A percentile compares a stretch with the other conserved stretches of the same genome.
Conservation (phyloP, 306 rosid genomes). For the Pterocarpus macrocarpus region DNA sequence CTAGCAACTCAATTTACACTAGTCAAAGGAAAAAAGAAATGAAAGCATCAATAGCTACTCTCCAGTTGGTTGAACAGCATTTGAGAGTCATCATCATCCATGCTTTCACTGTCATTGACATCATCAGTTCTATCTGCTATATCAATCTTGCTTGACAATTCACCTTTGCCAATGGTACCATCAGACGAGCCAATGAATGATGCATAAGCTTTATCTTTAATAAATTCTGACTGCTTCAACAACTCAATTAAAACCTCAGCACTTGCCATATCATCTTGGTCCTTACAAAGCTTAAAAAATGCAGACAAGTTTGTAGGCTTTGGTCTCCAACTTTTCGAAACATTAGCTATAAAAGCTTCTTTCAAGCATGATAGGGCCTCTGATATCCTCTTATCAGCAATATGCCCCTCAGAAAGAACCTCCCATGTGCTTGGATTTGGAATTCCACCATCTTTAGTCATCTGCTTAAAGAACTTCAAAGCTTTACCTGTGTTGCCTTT, state of each 20-base stretch:
- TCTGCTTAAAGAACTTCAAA: slow-evolving; percentile 60
- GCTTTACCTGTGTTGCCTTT: slow-evolving; percentile 68
- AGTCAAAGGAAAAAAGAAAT: not conserved
- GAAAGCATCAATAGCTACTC: slow-evolving; percentile 53
- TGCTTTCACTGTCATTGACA: slow-evolving; percentile 42
- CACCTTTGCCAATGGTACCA: slow-evolving; percentile 41
- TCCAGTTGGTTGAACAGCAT: slow-evolving; percentile 62
- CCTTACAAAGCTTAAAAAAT: slow-evolving; percentile 68
- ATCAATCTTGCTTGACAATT: slow-evolving; percentile 36
- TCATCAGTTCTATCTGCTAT: slow-evolving; percentile 39
- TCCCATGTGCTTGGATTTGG: slow-evolving; percentile 94
- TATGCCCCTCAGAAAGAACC: slow-evolving; percentile 73
- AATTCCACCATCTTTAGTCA: slow-evolving; percentile 69
- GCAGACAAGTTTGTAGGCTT: slow-evolving; percentile 61
- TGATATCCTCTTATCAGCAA: slow-evolving; percentile 58
- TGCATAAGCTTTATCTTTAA: slow-evolving; percentile 60
- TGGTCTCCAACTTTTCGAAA: slow-evolving; percentile 82
- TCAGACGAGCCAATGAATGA: slow-evolving; percentile 61
- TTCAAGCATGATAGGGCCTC: slow-evolving; percentile 79
- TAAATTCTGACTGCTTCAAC: slow-evolving; percentile 64
- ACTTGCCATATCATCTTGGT: slow-evolving; percentile 60
- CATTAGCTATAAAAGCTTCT: slow-evolving; percentile 69
- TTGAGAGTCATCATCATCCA: slow-evolving; percentile 60
- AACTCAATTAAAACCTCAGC: slow-evolving; percentile 61
- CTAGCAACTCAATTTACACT: slow-evolving; percentile 33